These are phyloP conservation scores for Actinomortierella ambigua DNA, from an alignment of 371 early-diverging fungal species.

Conservation along the genomic window DNA sequence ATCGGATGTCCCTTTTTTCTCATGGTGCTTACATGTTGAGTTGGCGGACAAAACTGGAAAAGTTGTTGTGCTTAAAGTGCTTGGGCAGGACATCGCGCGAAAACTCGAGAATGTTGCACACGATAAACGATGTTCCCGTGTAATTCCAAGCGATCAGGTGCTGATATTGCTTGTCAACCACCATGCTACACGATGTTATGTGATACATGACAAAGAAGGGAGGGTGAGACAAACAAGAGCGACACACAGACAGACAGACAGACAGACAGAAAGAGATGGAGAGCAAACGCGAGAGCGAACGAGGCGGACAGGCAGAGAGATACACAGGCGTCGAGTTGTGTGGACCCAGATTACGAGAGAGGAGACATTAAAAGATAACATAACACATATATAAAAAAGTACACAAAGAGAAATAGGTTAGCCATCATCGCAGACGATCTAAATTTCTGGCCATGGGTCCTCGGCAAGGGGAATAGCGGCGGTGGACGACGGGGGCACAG, in stretches of 20 bases:
- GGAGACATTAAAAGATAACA: not conserved
- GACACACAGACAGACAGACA: slow-evolving; percentile 1
- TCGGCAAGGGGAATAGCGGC: too few relatives aligned
- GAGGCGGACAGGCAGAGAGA: slow-evolving; percentile 5
- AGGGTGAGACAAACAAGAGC: slow-evolving; percentile 3
- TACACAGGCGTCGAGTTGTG: not conserved
- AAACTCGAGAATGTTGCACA: slow-evolving; percentile 85
- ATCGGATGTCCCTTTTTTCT: not conserved
- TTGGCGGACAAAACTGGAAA: slow-evolving; percentile 85
- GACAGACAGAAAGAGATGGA: slow-evolving; percentile 1
- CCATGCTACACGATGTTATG: slow-evolving; percentile 71
- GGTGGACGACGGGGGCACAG: too few relatives aligned
- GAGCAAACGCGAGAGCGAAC: too few relatives aligned
- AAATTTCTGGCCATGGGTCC: too few relatives aligned
- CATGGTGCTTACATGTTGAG: slow-evolving; percentile 72
- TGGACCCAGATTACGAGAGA: slow-evolving; percentile 3
- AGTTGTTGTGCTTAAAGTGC: slow-evolving; percentile 88
- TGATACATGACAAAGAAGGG: not conserved
- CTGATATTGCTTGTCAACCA: slow-evolving; percentile 76
- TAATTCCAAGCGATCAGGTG: slow-evolving; percentile 84
- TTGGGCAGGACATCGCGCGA: slow-evolving; percentile 76
- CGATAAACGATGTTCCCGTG: slow-evolving; percentile 85
- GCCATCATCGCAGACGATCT: too few relatives aligned
- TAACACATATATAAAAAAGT: not conserved
- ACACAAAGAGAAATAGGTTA: slow-evolving; percentile 3